Conservation (phyloP, 2,329 filamentous ascomycete species). For the Orbilia brochopaga region DNA sequence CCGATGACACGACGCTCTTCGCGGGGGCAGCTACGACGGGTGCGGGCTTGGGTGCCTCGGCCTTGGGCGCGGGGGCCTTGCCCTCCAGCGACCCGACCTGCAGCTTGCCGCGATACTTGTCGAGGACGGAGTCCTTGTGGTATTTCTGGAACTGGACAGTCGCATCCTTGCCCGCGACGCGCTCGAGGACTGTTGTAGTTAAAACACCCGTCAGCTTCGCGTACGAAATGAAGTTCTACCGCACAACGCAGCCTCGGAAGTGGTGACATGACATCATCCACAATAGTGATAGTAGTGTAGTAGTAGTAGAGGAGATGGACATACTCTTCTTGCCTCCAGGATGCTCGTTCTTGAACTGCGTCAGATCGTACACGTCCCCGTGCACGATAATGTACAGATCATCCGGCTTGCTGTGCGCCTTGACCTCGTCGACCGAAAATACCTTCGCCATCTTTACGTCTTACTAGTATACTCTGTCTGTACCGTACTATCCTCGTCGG, state of each 20-base stretch:
- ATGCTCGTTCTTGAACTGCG: slow-evolving; percentile 78
- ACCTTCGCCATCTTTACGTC: slow-evolving; percentile 89
- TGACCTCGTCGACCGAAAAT: slow-evolving; percentile 83
- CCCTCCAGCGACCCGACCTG: slow-evolving; percentile 78
- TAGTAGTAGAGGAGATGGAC: slow-evolving; percentile 50
- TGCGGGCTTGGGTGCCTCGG: slow-evolving; percentile 58
- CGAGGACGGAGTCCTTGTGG: slow-evolving; percentile 67
- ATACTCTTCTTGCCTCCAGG: slow-evolving; percentile 78
- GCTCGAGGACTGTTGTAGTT: slow-evolving; percentile 62
- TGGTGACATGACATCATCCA: not conserved
- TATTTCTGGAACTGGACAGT: slow-evolving; percentile 74
- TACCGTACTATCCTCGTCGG: not conserved
- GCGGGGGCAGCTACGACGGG: slow-evolving; percentile 60
- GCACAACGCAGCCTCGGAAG: not conserved
- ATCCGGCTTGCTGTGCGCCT: slow-evolving; percentile 86
- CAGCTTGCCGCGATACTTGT: slow-evolving; percentile 68
- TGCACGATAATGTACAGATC: slow-evolving; percentile 90
- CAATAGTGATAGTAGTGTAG: no score
- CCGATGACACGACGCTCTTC: slow-evolving; percentile 53
- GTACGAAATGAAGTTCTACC: slow-evolving; percentile 55
- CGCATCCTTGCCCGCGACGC: slow-evolving; percentile 70
- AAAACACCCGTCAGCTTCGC: slow-evolving; percentile 4
- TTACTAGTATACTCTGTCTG: slow-evolving; percentile 31
- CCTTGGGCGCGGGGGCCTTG: slow-evolving; percentile 67
- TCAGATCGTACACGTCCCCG: slow-evolving; percentile 93